A percentile compares a stretch with the other conserved stretches of the same genome.
Conservation (phyloP, 2,329 filamentous ascomycete genomes). For the Helicocarpus griseus region DNA sequence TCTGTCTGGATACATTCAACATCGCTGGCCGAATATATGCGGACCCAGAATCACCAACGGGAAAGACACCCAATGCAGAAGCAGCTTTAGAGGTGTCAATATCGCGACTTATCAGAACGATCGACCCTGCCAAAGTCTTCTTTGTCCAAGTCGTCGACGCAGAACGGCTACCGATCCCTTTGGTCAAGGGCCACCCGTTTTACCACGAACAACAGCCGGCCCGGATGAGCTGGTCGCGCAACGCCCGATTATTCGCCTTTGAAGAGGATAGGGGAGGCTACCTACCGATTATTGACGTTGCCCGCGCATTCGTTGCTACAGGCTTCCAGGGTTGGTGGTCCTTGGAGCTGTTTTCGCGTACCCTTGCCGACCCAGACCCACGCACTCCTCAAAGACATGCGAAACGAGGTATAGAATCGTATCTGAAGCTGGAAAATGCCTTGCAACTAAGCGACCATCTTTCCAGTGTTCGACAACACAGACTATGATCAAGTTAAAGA, state of each 20-base stretch:
- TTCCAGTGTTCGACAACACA: too few species aligned
- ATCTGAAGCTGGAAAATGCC: slow-evolving; percentile 43
- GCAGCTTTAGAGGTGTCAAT: slow-evolving; percentile 47
- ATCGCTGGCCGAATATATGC: slow-evolving; percentile 62
- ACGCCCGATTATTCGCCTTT: slow-evolving; percentile 62
- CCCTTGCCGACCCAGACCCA: slow-evolving; percentile 45
- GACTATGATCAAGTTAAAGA: too few species aligned
- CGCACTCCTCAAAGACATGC: slow-evolving; percentile 48
- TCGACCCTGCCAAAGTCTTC: slow-evolving; percentile 59
- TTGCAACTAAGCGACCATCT: too few species aligned
- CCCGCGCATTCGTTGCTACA: slow-evolving; percentile 52
- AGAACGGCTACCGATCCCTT: slow-evolving; percentile 49
- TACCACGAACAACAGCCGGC: slow-evolving; percentile 49
- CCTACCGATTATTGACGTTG: slow-evolving; percentile 54
- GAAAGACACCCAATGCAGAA: slow-evolving; percentile 47
- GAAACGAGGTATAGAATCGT: slow-evolving; percentile 40
- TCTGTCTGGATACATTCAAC: slow-evolving; percentile 72
- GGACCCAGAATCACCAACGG: slow-evolving; percentile 49
- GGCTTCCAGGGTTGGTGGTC: slow-evolving; percentile 62
- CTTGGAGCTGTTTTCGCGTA: slow-evolving; percentile 59
- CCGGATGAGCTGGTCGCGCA: slow-evolving; percentile 70
- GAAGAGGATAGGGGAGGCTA: slow-evolving; percentile 54
- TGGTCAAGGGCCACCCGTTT: slow-evolving; percentile 49
- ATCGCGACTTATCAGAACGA: slow-evolving; percentile 40
- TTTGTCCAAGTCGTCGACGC: slow-evolving; percentile 71